Evolutionary conservation across 2,329 filamentous ascomycete genomes (phyloP), one percentile per base, ranked within the genome.

Genomic region (Colletotrichum sp.): DNA sequence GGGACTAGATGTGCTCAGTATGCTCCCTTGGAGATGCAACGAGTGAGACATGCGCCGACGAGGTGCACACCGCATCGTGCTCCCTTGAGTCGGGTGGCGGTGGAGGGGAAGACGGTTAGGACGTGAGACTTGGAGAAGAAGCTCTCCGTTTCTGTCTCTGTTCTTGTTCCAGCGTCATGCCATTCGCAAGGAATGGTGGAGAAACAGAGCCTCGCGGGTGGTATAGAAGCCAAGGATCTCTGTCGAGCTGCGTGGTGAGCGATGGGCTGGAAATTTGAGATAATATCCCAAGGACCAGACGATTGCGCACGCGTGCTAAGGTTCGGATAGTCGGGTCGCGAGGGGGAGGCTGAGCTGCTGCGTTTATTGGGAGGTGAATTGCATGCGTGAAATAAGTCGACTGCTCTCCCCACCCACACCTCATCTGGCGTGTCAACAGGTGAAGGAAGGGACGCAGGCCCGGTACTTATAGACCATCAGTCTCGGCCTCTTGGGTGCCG

Each of bases 341-440:
- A 38, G 57, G 57, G 64, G 64, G 34, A 69, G 65, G 63, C 55
- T 62, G 64, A 62, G 64, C 55, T 36, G 55, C 38, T 36, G 55
- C 18, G 29, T 29, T 29, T 55, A 66, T 54, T 55, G 63, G 38
- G 38, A 36, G 33, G 29, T 73, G 66, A 24, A 54, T 31, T 63
- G 66, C 66, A 34, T 69, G 47, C 59, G 59, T 18, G 31, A 57
- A 66, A 62, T 55, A 21, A 31, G 34, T 29, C 24, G 58, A 33
- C 9, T 34, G 38, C 61, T 66, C 67, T 66, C 67, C 29, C 67
- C 67, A 73, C 71, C 38, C 67, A 73, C 67, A 73, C 71, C 71
- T 73, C 66, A 38, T 38, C 38, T 57, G 64, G 27, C 55, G 63
- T 36, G 31, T 16, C 11, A 27, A 21, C 18, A 51, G 11, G n/a